Base-by-base conservation (phyloP, 306 rosid genomes). In the Dryas drummondii region DNA sequence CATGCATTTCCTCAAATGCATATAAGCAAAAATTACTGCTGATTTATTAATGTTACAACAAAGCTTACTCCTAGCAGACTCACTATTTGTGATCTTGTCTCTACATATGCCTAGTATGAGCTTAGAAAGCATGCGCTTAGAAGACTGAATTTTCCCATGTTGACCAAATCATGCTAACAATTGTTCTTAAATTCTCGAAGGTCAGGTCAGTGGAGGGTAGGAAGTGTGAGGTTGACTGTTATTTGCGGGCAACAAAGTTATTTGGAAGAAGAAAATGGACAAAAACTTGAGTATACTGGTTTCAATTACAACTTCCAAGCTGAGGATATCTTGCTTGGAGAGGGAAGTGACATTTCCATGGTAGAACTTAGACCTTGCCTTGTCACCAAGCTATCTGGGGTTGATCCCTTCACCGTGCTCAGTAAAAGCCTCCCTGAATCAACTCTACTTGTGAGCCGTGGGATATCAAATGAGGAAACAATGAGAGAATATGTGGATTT, bases 121-220 rank as follows among this genome's bases (percentile, higher is more conserved):
- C 37, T 37, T 46, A 61, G 2, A 5, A 14, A 61, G 5, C 15
- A 6, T 72, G 76, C 26, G 27, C 65, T 72, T 26, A 14, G 9
- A 58, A 72, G 8, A 22, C 37, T 9, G 4, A 16, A 14, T 4
- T 27, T 27, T 4, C 47, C n/a, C 32, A 46, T 68, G 17, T 76
- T 52, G 53, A 16, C 41, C 17, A 49, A 51, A 70, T 74, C 61
- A 71, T 66, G 66, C 77, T 83, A 79, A 90, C 81, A 62, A 48
- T 56, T 49, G 7, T 65, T 75, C 66, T 73, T 74, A 68, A 70
- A 84, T 67, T 73, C 77, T 87, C 86, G 82, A 85, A 86, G 88
- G 83, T 87, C 96, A 91, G 99, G 97, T 82, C 92, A 94, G 53
- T 92, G 97, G 97, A 87, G 97, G 80, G 78, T 86, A 44, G 91